A percentile compares a stretch with the other conserved stretches of the same genome.
Evolutionary conservation across 2,329 filamentous ascomycete species (phyloP).

Genomic region (Penicillium capsulatum): DNA sequence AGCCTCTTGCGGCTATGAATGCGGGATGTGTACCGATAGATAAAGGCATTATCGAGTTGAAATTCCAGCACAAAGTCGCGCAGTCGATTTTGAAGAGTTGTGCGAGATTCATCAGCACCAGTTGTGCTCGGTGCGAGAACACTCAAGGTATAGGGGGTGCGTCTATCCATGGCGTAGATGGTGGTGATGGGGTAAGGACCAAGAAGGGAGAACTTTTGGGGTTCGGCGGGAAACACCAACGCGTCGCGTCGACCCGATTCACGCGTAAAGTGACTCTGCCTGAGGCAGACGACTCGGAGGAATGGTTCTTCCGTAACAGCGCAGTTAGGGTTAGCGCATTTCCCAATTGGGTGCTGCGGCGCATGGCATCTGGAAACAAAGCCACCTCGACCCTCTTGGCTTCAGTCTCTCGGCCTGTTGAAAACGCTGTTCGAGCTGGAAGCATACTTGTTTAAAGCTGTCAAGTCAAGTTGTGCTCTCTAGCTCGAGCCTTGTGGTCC

Average conservation of each 20-base stretch:
- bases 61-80: slow-evolving; percentile 92
- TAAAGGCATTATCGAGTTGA: slow-evolving; percentile 86
- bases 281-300: slow-evolving; percentile 10
- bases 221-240: slow-evolving; percentile 27
- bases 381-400: slow-evolving; percentile 21
- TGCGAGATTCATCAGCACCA: slow-evolving; percentile 63
- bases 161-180: slow-evolving; percentile 67
- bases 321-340: slow-evolving; percentile 19
- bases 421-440: not conserved
- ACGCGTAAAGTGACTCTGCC: slow-evolving; percentile 42
- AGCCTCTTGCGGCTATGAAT: slow-evolving; percentile 2
- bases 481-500: slow-evolving; percentile 7
- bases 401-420: not conserved
- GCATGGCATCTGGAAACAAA: slow-evolving; percentile 22
- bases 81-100: slow-evolving; percentile 71
- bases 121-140: slow-evolving; percentile 68
- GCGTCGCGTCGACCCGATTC: slow-evolving; percentile 31
- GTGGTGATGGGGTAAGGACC: slow-evolving; percentile 16
- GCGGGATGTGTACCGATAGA: slow-evolving; percentile 67
- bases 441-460: not conserved
- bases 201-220: slow-evolving; percentile 28
- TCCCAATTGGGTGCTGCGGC: slow-evolving; percentile 27
- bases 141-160: slow-evolving; percentile 79
- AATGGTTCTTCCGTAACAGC: slow-evolving; percentile 5
- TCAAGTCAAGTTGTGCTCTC: not conserved